Conservation (phyloP, 148 eudicot species). For the Diospyros kaki region DNA sequence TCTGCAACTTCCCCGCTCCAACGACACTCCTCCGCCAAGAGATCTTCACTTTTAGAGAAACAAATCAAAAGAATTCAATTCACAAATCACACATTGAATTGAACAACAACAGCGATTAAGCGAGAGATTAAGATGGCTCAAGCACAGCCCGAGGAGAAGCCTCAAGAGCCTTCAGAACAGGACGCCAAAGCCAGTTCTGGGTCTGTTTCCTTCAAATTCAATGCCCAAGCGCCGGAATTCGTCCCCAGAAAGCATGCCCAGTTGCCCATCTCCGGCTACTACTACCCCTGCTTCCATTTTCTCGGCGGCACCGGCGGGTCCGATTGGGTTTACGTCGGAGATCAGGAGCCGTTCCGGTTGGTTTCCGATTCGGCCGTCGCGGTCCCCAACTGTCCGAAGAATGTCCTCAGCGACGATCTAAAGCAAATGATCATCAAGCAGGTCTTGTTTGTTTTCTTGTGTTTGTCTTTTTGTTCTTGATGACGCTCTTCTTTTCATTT, state of each 20-base stretch:
- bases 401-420: constrained; percentile 44
- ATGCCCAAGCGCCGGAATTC: constrained; percentile 80
- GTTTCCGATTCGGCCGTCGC: constrained; percentile 18
- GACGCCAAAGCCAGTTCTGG: not conserved
- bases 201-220: constrained; percentile 51
- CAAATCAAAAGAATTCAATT: too few species aligned
- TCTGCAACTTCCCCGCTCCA: constrained; percentile 8
- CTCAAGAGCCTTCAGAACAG: constrained; percentile 16
- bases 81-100: too few species aligned
- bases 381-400: constrained; percentile 27
- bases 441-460: constrained; percentile 23
- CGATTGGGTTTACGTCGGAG: constrained; percentile 60
- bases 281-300: constrained; percentile 53
- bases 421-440: constrained; percentile 67
- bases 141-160: constrained; percentile 26
- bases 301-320: constrained; percentile 35
- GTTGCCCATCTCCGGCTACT: constrained; percentile 53
- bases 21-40: constrained; percentile 16
- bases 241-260: constrained; percentile 54
- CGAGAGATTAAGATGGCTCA: constrained; percentile 20
- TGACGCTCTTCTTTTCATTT: not conserved
- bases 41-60: not conserved
- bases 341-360: constrained; percentile 33
- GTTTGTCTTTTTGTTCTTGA: not conserved
- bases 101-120: too few species aligned